Base-by-base conservation (phyloP, 768 basidiomycete genomes). In the Suillus clintonianus region DNA sequence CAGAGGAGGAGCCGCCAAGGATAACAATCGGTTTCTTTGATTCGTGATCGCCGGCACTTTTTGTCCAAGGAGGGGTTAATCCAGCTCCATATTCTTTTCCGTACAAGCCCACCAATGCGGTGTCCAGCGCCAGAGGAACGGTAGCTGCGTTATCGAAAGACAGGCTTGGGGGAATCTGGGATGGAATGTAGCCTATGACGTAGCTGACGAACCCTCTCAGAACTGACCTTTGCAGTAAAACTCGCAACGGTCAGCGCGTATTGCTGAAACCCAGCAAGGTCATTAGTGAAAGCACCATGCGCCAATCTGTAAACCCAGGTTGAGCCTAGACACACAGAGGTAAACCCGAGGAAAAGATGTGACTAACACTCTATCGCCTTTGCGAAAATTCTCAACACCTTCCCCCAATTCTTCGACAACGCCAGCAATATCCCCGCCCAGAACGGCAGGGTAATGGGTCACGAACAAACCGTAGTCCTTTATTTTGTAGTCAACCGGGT, bases 81-180 rank as follows among this genome's bases (percentile, higher is more conserved):
- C 76, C 79, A 0, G 79, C 72, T 10, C 83, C 83, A 30, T 76
- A 65, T 70, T 76, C 39, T 53, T 69, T 47, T 53, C 67, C 76
- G 67, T 83, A 87, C 19, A 87, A 65, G 3, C 83, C 86, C 14
- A 80, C 68, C 24, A 79, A 74, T 1, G 84, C 82, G 0, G 83
- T 81, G 17, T 80, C 78, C 13, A 86, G 70, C 0, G 71, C 80
- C 7, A 83, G 68, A 11, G 86, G 85, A 45, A 87, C 69, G 0
- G 85, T 81, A 1, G 81, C 70, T 4, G 80, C 83, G 22, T 79
- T 70, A 27, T 83, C 84, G 66, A 81, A 83, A 5, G 78, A 71
- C 24, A 83, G 9, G 41, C 77, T 78, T 15, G 69, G 62, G 2
- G 86, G 84, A 42, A 86, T 79, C 82, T 85, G 50, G 17, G 27